A percentile compares a stretch with the other conserved stretches of the same genome.
Conservation (phyloP, 345 rosid genomes). For the Fremontodendron californicum region DNA sequence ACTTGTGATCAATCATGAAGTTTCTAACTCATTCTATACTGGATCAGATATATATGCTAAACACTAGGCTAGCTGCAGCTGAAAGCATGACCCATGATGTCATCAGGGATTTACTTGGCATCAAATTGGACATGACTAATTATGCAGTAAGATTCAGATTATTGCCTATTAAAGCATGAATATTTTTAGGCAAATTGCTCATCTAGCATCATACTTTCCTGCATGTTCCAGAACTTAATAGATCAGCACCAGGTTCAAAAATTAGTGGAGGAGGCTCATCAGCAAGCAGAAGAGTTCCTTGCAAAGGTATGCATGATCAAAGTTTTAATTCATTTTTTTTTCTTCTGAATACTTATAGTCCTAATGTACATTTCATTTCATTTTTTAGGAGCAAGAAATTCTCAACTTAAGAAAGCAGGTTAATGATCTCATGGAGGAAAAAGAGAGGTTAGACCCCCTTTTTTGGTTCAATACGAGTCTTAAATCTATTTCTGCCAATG, state of each 20-base stretch:
- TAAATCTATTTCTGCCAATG: neutral
- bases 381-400: conserved; percentile 63
- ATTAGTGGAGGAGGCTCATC: conserved; percentile 63
- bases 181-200: conserved; percentile 9
- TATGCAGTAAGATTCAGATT: conserved; percentile 62
- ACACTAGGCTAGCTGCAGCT: conserved; percentile 78
- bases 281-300: conserved; percentile 59
- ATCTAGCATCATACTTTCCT: conserved; percentile 7
- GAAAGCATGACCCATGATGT: conserved; percentile 98
- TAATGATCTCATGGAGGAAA: conserved; percentile 55
- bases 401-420: conserved; percentile 49
- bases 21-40: conserved; percentile 18
- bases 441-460: conserved; percentile 52
- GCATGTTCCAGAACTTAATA: conserved; percentile 60
- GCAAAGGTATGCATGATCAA: conserved; percentile 46
- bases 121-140: conserved; percentile 78
- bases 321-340: conserved; percentile 8
- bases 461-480: neutral
- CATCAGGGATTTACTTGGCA: conserved; percentile 87
- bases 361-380: conserved; percentile 10
- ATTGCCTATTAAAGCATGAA: neutral
- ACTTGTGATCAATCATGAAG: neutral
- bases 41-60: conserved; percentile 66
- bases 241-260: conserved; percentile 69
- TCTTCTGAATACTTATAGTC: neutral